Conservation (phyloP, 768 basidiomycete species). For the Termitomyces sp. region DNA sequence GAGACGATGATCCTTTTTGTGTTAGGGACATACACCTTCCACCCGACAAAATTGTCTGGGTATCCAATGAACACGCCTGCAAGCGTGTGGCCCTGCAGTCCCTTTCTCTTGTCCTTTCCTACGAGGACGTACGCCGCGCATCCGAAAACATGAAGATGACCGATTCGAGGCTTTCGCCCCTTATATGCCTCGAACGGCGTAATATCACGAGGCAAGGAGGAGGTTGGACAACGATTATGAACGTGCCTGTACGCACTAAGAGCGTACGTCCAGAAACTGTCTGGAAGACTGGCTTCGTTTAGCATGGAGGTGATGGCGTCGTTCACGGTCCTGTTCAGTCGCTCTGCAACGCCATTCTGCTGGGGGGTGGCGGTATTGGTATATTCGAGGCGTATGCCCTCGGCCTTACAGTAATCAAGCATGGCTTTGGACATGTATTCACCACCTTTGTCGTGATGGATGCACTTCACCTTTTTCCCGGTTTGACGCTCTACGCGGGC, state of each 20-base stretch:
- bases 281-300: background rate
- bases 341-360: conserved; percentile 5
- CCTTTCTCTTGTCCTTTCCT: conserved; percentile 25
- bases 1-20: conserved; percentile 19
- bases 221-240: no score
- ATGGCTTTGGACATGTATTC: conserved; percentile 26
- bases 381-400: background rate
- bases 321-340: background rate
- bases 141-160: conserved; percentile 28
- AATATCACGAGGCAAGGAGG: no score
- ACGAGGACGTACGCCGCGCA: conserved; percentile 30
- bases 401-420: conserved; percentile 14
- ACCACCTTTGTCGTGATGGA: conserved; percentile 31
- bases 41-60: conserved; percentile 18
- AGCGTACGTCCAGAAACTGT: background rate
- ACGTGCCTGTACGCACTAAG: no score
- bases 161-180: background rate
- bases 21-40: conserved; percentile 24
- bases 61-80: conserved; percentile 31
- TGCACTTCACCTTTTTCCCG: background rate
- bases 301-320: background rate
- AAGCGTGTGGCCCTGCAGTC: conserved; percentile 17
- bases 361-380: background rate
- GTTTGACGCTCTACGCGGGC: background rate
- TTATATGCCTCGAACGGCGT: background rate